phyloP scores from a whole-genome alignment of 2,329 filamentous ascomycete genomes.

The Phialocephala sp. region DNA sequence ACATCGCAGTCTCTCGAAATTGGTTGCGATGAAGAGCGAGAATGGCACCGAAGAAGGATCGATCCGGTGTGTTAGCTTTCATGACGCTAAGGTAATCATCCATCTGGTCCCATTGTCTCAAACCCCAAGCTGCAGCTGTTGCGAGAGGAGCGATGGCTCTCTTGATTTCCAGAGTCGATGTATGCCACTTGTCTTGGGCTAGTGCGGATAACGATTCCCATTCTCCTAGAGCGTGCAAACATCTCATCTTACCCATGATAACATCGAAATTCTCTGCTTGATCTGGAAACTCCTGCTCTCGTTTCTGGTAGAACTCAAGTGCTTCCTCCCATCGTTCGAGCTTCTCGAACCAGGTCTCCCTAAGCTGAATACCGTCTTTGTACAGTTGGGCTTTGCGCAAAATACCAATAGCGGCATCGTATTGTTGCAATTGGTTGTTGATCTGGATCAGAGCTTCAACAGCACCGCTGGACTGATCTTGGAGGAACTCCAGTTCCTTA shows the following conservation, averaged over 20 bases:
- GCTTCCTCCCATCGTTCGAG: conserved; percentile 98
- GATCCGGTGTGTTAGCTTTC: conserved; percentile 90
- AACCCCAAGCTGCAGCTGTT: conserved; percentile 94
- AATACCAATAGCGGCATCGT: conserved; percentile 97
- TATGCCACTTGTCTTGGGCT: conserved; percentile 92
- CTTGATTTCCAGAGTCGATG: conserved; percentile 85
- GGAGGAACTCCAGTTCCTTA: conserved; percentile 97
- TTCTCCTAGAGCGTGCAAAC: conserved; percentile 93
- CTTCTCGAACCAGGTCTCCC: conserved; percentile 99
- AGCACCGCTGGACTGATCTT: conserved; percentile 93
- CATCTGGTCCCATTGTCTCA: conserved; percentile 98
- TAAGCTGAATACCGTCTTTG: conserved; percentile 88
- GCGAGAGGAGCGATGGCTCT: conserved; percentile 91
- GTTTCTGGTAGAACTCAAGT: conserved; percentile 86
- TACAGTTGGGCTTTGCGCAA: conserved; percentile 94
- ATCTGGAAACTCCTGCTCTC: conserved; percentile 71
- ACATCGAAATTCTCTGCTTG: conserved; percentile 95
- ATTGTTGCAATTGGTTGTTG: conserved; percentile 98
- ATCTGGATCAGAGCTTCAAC: conserved; percentile 98
- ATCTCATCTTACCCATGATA: conserved; percentile 99
- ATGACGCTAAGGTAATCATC: conserved; percentile 95
- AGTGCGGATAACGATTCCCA: conserved; percentile 93
- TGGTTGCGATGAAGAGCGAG: conserved; percentile 94
- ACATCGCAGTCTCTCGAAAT: conserved; percentile 86
- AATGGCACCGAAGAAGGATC: conserved; percentile 97